Conservation (phyloP, 1,284 basidiomycete genomes). For the Peniophora sp. region DNA sequence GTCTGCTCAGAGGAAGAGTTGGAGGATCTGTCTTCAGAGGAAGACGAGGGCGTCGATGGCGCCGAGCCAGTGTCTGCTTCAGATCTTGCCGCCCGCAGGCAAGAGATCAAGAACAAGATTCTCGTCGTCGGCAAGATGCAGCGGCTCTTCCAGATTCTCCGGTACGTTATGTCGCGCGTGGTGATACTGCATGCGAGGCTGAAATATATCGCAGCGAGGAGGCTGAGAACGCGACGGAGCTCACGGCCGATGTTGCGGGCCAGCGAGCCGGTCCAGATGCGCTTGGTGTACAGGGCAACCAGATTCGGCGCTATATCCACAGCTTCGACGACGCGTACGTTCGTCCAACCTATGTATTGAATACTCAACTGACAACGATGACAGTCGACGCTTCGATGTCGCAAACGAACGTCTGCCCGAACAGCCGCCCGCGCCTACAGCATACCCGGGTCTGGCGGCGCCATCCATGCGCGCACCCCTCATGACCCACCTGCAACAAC, state of each 20-base stretch:
- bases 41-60: conserved; percentile 28
- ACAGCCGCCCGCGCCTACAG: conserved; percentile 34
- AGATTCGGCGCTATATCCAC: conserved; percentile 77
- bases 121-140: conserved; percentile 92
- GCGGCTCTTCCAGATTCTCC: conserved; percentile 80
- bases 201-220: conserved; percentile 63
- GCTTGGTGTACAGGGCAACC: conserved; percentile 47
- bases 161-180: conserved; percentile 36
- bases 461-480: conserved; percentile 52
- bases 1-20: conserved; percentile 95
- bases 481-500: conserved; percentile 19
- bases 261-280: conserved; percentile 38
- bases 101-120: conserved; percentile 94
- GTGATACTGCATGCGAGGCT: neutral
- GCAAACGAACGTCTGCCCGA: conserved; percentile 88
- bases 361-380: conserved; percentile 2
- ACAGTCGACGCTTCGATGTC: conserved; percentile 82
- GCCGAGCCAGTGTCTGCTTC: conserved; percentile 29
- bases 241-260: conserved; percentile 47
- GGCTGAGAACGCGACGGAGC: conserved; percentile 88
- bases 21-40: conserved; percentile 50
- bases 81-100: conserved; percentile 43
- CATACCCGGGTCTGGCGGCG: conserved; percentile 43
- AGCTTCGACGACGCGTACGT: conserved; percentile 90
- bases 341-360: conserved; percentile 1